Conservation (phyloP, 1,284 basidiomycete species). For the Cronartium quercuum region DNA sequence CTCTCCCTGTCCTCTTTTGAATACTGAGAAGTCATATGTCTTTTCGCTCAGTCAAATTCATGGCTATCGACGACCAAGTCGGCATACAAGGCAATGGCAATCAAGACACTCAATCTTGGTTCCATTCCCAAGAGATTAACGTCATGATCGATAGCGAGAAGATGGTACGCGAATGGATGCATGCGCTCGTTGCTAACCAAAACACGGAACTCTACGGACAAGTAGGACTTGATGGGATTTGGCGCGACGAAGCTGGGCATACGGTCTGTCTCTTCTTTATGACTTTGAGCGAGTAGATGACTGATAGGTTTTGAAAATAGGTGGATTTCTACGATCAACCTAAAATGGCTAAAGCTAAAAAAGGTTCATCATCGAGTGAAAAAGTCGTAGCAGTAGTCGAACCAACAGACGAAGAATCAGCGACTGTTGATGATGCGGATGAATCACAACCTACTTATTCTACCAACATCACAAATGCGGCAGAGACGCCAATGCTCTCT, state of each 20-base stretch:
- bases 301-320: not conserved
- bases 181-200: conserved; percentile 62
- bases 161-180: conserved; percentile 62
- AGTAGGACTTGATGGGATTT: conserved; percentile 61
- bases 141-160: conserved; percentile 63
- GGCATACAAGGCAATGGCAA: conserved; percentile 66
- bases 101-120: conserved; percentile 69
- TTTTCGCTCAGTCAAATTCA: conserved; percentile 58
- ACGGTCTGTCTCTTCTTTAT: conserved; percentile 1
- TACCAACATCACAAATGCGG: no score
- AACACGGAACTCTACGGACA: conserved; percentile 63
- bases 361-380: not conserved
- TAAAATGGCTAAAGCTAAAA: not conserved
- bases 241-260: conserved; percentile 54
- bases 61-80: conserved; percentile 64
- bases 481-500: no score
- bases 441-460: no score
- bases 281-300: not conserved
- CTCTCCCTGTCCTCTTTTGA: not conserved
- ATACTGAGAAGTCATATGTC: not conserved
- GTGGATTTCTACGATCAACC: conserved; percentile 25
- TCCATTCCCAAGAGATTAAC: conserved; percentile 71
- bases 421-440: no score
- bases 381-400: not conserved
- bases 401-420: not conserved